A percentile compares a stretch with the other conserved stretches of the same genome.
These are phyloP conservation scores for Syzygium aqueum DNA, from an alignment of 345 rosid genomes.

Conservation along the genomic window DNA sequence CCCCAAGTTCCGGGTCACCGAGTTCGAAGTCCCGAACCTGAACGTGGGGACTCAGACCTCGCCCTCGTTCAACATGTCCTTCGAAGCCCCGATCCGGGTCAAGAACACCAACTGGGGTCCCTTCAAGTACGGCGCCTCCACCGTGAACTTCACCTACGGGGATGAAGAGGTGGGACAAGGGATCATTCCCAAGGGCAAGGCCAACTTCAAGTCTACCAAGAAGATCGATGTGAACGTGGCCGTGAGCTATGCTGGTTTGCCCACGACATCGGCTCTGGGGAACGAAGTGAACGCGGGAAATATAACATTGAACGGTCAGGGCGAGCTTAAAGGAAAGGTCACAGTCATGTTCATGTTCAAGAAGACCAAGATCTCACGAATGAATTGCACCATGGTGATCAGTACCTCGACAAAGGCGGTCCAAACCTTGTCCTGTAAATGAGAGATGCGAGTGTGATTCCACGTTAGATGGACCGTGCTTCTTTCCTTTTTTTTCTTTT, in stretches of 20 bases:
- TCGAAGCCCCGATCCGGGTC: constrained; percentile 4
- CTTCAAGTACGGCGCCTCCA: constrained; percentile 2
- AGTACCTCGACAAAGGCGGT: background rate
- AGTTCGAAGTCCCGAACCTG: background rate
- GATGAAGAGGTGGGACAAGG: constrained; percentile 2
- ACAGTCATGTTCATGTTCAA: constrained; percentile 2
- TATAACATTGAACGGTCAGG: background rate
- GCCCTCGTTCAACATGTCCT: constrained; percentile 1
- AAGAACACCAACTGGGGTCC: constrained; percentile 17
- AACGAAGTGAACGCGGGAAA: background rate
- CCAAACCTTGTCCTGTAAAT: background rate
- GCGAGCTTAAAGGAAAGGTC: constrained; percentile 2
- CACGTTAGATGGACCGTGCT: background rate
- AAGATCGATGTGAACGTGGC: background rate
- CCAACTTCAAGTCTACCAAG: constrained; percentile 8
- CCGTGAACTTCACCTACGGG: background rate
- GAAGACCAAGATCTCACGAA: background rate
- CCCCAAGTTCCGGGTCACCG: constrained; percentile 14
- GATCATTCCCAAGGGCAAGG: constrained; percentile 1
- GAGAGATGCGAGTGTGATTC: background rate
- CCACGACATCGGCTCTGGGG: background rate
- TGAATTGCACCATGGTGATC: constrained; percentile 8
- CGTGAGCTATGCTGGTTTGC: background rate
- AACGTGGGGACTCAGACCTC: background rate
- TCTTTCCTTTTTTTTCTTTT: background rate